A percentile compares a stretch with the other conserved stretches of the same genome.
phyloP scores from a whole-genome alignment of 176 grass and related monocot genomes.

The Sorghum bicolor region DNA sequence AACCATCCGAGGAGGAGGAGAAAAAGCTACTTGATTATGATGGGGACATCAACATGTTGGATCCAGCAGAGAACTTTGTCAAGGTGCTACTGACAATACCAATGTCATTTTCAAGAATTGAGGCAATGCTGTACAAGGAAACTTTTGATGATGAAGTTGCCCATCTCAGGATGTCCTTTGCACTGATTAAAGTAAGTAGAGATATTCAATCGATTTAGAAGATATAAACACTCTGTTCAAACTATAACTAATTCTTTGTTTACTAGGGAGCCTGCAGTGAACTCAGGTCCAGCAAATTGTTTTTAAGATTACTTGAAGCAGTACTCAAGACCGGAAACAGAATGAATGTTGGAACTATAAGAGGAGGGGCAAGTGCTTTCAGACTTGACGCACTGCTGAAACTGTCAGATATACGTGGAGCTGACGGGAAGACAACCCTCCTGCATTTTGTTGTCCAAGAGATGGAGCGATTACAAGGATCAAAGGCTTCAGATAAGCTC shows the following conservation, averaged over 20 bases:
- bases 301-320: constrained; percentile 85
- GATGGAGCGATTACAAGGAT: constrained; percentile 56
- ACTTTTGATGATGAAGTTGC: constrained; percentile 85
- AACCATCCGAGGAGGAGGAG: constrained; percentile 72
- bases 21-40: constrained; percentile 53
- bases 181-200: constrained; percentile 66
- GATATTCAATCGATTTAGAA: neutral
- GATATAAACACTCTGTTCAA: neutral
- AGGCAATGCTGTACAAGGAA: constrained; percentile 76
- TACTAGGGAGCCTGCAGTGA: constrained; percentile 70
- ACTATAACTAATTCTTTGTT: neutral
- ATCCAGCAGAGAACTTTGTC: constrained; percentile 87
- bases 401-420: constrained; percentile 81
- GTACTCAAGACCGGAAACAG: constrained; percentile 93
- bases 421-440: constrained; percentile 79
- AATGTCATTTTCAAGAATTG: constrained; percentile 76
- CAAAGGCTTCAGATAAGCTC: constrained; percentile 15
- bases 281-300: constrained; percentile 70
- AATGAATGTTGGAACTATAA: constrained; percentile 88
- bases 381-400: constrained; percentile 72
- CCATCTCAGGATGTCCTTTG: constrained; percentile 68
- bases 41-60: constrained; percentile 48
- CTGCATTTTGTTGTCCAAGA: constrained; percentile 93
- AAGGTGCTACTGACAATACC: constrained; percentile 62
- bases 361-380: constrained; percentile 85